phyloP scores from a whole-genome alignment of 768 basidiomycete species.

The Russula compacta region DNA sequence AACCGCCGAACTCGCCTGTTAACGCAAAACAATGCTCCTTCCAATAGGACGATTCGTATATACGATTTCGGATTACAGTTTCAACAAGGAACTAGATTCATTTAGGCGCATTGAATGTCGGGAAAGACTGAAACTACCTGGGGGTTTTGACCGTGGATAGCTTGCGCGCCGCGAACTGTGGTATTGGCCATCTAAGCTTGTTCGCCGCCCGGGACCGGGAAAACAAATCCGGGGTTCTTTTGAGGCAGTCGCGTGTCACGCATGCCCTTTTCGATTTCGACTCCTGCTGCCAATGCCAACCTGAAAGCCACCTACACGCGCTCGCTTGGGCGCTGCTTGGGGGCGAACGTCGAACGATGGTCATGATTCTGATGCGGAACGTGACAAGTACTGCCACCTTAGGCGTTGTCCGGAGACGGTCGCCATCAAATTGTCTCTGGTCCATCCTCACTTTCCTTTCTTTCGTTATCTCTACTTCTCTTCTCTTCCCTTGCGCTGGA shows the following conservation, averaged over 20 bases:
- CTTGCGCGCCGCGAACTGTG: constrained; percentile 74
- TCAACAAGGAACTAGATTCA: constrained; percentile 75
- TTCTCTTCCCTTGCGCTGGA: constrained; percentile 8
- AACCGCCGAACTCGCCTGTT: constrained; percentile 48
- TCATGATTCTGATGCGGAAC: not conserved
- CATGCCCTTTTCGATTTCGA: not conserved
- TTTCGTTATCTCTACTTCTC: not conserved
- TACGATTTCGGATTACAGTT: constrained; percentile 90
- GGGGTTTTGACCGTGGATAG: constrained; percentile 96
- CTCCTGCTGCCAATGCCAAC: not conserved
- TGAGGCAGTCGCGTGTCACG: too few species aligned
- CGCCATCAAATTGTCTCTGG: not conserved
- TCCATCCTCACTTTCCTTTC: not conserved
- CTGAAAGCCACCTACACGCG: not conserved
- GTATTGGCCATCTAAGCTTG: constrained; percentile 71
- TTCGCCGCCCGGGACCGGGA: not conserved
- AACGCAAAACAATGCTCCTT: constrained; percentile 99
- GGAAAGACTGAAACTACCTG: constrained; percentile 47
- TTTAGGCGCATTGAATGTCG: constrained; percentile 20
- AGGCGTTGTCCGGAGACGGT: not conserved
- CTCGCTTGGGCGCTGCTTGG: not conserved
- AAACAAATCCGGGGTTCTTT: too few species aligned
- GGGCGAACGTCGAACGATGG: not conserved
- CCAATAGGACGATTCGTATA: constrained; percentile 93
- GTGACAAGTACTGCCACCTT: not conserved